Evolutionary conservation across 208 protist genomes (phyloP), one percentile per base, ranked within the genome.

Genomic region (Leishmania gerbilli): DNA sequence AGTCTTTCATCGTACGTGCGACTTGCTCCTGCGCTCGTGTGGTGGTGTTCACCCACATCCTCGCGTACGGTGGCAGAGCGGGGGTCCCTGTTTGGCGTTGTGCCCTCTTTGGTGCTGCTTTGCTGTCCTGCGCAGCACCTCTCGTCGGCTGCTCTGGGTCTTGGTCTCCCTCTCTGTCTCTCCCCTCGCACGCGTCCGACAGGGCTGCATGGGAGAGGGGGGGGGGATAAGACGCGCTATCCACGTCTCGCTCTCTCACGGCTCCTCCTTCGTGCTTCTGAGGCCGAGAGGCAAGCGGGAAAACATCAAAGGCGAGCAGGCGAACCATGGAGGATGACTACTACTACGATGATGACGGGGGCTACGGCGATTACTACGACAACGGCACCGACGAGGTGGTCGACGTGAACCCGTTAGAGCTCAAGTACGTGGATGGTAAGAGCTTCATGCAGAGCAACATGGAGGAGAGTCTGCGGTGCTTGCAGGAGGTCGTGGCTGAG

Each of bases 361-460:
- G 82, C 15, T 97, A 97, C 77, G 89, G 98, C 68, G 92, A 96
- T 71, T 95, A 98, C 77, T 92, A 97, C 76, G 89, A 97, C 74
- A 74, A 84, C 53, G 77, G 76, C 75, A 76, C 53, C 19, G 80
- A 82, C 37, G 94, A 96, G 68, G 91, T 90, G 71, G 83, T 74
- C 8, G 84, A 85, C 74, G 86, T 92, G 72, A 74, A 83, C 47
- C 87, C 84, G 65, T 79, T 98, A n/a, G 96, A 97, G 77, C 93
- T 95, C 76, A 89, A 94, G 82, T 99, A 98, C 84, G 91, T 91
- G 60, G 92, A 90, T 31, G 92, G 89, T 69, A 98, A 98, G 85
- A 90, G 88, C 79, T 77, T 88, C 71, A 88, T 95, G 77, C 90
- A 98, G 21, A 88, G 89, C 31, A 89, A 92, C 42, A 80, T 94